A percentile compares a stretch with the other conserved stretches of the same genome.
These are phyloP conservation scores for Colletotrichum simmondsii DNA, from an alignment of 2,329 filamentous ascomycete species.

Conservation along the genomic window DNA sequence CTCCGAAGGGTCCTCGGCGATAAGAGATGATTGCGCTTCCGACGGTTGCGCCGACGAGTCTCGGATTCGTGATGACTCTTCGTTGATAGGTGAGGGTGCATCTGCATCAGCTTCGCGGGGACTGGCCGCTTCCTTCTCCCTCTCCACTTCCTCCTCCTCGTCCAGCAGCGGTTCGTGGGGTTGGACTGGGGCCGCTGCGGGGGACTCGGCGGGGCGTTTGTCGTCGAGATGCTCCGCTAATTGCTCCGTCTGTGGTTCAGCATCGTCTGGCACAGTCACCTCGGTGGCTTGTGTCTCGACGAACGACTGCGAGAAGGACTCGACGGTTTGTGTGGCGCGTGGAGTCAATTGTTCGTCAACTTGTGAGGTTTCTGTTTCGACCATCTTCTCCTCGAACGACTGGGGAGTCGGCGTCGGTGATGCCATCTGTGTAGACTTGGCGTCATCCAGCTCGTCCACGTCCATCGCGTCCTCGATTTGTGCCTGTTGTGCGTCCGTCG, in stretches of 20 bases:
- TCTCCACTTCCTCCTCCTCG: background rate
- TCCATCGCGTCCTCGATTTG: constrained; percentile 17
- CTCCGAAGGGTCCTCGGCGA: constrained; percentile 31
- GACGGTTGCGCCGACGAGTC: constrained; percentile 31
- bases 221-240: background rate
- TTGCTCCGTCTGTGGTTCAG: background rate
- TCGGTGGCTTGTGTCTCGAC: constrained; percentile 25
- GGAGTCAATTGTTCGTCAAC: constrained; percentile 6
- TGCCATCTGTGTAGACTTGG: background rate
- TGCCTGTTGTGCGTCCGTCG: background rate
- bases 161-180: background rate
- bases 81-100: constrained; percentile 18
- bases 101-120: background rate
- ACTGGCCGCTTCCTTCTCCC: background rate
- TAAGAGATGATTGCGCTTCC: constrained; percentile 31
- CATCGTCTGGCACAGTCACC: constrained; percentile 7
- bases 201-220: background rate
- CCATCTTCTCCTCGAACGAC: constrained; percentile 6
- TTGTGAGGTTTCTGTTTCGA: background rate
- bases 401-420: constrained; percentile 11
- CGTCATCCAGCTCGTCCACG: constrained; percentile 10
- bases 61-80: constrained; percentile 30
- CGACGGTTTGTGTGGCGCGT: constrained; percentile 19
- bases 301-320: background rate
- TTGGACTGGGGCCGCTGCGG: background rate